These are phyloP conservation scores for Penicillium sp. DNA, from an alignment of 2,329 filamentous ascomycete genomes.

Conservation along the genomic window DNA sequence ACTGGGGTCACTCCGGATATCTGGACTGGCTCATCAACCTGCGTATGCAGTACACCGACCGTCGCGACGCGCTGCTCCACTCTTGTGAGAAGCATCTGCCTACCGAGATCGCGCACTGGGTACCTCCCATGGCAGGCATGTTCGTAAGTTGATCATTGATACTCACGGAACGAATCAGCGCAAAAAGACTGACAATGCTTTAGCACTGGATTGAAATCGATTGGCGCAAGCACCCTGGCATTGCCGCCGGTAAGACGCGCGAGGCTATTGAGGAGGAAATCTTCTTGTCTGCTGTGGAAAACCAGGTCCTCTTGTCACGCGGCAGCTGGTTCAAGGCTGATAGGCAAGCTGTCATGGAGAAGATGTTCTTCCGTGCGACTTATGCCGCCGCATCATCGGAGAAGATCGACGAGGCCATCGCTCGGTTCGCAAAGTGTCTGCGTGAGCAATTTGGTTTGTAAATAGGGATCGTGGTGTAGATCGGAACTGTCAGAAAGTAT, in stretches of 20 bases:
- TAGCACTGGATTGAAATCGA: constrained; percentile 53
- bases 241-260: constrained; percentile 39
- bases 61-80: constrained; percentile 73
- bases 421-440: constrained; percentile 74
- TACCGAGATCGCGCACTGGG: constrained; percentile 74
- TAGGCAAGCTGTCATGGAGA: constrained; percentile 57
- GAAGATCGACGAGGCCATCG: constrained; percentile 71
- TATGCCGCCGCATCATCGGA: constrained; percentile 77
- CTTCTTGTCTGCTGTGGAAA: constrained; percentile 73
- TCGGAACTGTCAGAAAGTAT: not conserved
- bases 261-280: constrained; percentile 76
- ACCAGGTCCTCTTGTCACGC: constrained; percentile 76
- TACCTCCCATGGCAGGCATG: constrained; percentile 83
- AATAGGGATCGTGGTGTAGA: not conserved
- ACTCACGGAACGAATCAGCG: no score
- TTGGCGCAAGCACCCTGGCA: constrained; percentile 48
- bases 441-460: constrained; percentile 59
- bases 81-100: constrained; percentile 82
- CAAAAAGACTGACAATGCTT: not conserved
- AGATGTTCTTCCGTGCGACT: constrained; percentile 85
- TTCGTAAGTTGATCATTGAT: constrained; percentile 66
- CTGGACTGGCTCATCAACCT: constrained; percentile 85
- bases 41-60: constrained; percentile 75
- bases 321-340: constrained; percentile 93
- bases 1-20: constrained; percentile 91